A percentile compares a stretch with the other conserved stretches of the same genome.
Evolutionary conservation across 805 yeast genomes (phyloP).

Genomic region (Barnettozyma siamensis): DNA sequence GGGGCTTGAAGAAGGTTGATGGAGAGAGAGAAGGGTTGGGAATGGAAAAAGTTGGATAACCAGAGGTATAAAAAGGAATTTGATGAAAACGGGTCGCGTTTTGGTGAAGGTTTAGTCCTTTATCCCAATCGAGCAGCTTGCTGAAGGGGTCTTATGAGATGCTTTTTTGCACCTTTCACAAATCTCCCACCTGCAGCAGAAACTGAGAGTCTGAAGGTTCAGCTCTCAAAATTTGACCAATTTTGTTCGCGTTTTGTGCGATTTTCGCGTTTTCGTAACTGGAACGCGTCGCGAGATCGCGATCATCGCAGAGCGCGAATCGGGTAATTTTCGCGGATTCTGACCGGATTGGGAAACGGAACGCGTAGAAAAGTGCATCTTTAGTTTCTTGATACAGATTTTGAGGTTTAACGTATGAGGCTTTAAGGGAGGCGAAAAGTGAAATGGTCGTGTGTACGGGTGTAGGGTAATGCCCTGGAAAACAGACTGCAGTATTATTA

Average conservation of each 20-base stretch:
- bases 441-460: too few species aligned
- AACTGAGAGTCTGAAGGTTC: neutral
- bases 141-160: neutral
- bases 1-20: neutral
- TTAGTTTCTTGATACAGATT: too few species aligned
- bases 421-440: too few species aligned
- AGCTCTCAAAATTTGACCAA: too few species aligned
- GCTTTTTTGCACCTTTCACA: conserved; percentile 6
- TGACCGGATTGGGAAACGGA: too few species aligned
- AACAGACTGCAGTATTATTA: too few species aligned
- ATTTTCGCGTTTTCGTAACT: too few species aligned
- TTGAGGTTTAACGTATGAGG: too few species aligned
- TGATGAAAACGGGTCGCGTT: conserved; percentile 1
- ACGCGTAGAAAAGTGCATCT: too few species aligned
- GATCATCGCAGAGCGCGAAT: too few species aligned
- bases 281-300: conserved; percentile 12
- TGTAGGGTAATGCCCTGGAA: too few species aligned
- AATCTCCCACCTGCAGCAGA: neutral
- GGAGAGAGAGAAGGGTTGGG: neutral
- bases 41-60: neutral
- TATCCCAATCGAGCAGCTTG: neutral
- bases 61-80: conserved; percentile 4
- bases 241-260: too few species aligned
- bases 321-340: conserved; percentile 5
- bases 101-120: neutral